Evolutionary conservation across 2,329 filamentous ascomycete species (phyloP), one percentile per base, ranked within the genome.

Genomic region (Drechmeria coniospora): DNA sequence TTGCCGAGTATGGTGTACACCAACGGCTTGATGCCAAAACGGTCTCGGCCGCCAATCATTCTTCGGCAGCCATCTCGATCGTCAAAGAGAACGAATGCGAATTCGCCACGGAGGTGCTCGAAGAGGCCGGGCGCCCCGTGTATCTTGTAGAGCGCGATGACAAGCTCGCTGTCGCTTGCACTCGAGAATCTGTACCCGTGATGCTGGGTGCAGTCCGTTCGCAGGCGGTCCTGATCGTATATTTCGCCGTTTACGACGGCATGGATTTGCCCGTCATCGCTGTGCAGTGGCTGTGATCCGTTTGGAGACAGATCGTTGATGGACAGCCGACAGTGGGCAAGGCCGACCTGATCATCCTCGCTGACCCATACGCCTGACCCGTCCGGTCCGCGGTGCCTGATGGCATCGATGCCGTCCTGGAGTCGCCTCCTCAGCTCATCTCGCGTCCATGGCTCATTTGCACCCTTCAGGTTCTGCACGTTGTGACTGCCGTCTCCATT

Each of bases 161-260:
- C 54, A 6, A 70, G 51, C 37, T 71, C 66, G 19, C 57, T 60
- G 36, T 70, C 65, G 23, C 55, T 59, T 16, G 47, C 40, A 19
- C 61, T 51, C 19, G 45, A 43, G 46, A 70, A 70, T 2, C 38
- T 26, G 41, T 65, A 65, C 8, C 42, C 39, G 26, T 48, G 48
- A 2, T 51, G 32, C 2, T 41, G 32, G n/a, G 39, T 31, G 13
- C 59, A 43, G 8, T 52, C 38, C 6, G 36, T 37, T 15, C 62
- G 53, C 9, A 65, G 50, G 8, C 44, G 38, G 26, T 67, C 60
- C 32, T 60, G 52, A 37, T 65, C 62, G 41, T 73, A 73, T n/a
- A 73, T 52, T 41, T 72, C 67, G 16, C 68, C 67, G 32, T 68
- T 71, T 15, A 72, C 62, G n/a, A 72, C 57, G 2, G 64, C 65